Conservation (phyloP, 2,329 filamentous ascomycete genomes). For the Tolypocladium ophioglossoides region DNA sequence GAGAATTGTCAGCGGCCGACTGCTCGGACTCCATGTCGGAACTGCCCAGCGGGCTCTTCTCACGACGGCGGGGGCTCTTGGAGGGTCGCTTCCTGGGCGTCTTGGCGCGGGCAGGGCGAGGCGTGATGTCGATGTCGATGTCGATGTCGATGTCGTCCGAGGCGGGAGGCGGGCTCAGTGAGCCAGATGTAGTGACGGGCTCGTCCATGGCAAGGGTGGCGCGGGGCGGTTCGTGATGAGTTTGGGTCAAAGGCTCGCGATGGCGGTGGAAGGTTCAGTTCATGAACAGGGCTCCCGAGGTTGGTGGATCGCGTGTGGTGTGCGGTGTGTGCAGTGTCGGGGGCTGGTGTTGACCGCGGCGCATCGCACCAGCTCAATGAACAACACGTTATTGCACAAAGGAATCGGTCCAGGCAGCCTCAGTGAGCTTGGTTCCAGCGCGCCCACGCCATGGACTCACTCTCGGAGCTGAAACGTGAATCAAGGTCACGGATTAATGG, state of each 20-base stretch:
- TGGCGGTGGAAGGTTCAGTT: background rate
- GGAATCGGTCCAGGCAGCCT: background rate
- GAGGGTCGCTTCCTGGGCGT: background rate
- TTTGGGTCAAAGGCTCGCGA: background rate
- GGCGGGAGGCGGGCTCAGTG: background rate
- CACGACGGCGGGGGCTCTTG: background rate
- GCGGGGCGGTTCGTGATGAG: background rate
- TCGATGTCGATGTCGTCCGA: background rate
- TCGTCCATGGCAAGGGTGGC: background rate
- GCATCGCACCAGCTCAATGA: background rate
- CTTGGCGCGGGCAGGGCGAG: background rate
- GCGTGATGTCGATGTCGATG: background rate
- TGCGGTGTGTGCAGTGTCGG: background rate
- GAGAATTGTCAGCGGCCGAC: background rate
- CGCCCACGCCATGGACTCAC: background rate
- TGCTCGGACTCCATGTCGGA: background rate
- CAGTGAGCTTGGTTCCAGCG: background rate
- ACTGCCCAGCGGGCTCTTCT: background rate
- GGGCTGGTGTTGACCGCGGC: background rate
- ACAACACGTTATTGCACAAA: background rate
- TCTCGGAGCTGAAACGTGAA: background rate
- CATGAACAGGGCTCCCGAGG: background rate
- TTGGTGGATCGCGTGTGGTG: background rate
- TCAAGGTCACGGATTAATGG: too few relatives aligned
- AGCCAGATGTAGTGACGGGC: background rate